Conservation (phyloP, 257 asterid genomes). For the Cordia subcordata region DNA sequence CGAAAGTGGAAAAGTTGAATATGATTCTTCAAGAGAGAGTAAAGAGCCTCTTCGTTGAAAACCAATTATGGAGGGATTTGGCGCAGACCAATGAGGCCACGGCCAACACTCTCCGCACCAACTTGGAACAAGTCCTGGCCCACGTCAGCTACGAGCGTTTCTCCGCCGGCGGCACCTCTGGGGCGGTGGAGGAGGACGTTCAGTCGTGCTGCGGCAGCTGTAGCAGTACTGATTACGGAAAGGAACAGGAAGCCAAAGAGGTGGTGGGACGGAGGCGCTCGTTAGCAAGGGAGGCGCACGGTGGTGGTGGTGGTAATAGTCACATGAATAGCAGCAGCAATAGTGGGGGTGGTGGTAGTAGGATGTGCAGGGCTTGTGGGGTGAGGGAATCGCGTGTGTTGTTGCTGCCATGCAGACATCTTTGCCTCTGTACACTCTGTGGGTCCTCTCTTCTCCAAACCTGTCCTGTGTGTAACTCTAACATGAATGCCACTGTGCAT, state of each 20-base stretch:
- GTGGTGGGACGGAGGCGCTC: slow-evolving; percentile 1
- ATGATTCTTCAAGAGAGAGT: slow-evolving; percentile 55
- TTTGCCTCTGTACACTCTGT: slow-evolving; percentile 62
- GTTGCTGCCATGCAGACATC: slow-evolving; percentile 79
- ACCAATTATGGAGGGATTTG: slow-evolving; percentile 60
- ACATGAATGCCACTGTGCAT: slow-evolving; percentile 70
- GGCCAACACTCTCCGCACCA: slow-evolving; percentile 55
- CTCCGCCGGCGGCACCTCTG: slow-evolving; percentile 17
- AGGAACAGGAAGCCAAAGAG: background rate
- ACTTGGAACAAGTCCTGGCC: slow-evolving; percentile 58
- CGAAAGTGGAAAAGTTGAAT: slow-evolving; percentile 50
- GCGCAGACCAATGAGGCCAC: slow-evolving; percentile 82
- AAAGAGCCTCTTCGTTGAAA: slow-evolving; percentile 45
- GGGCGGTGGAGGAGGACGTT: slow-evolving; percentile 45
- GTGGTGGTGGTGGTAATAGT: background rate
- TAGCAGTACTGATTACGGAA: slow-evolving; percentile 12
- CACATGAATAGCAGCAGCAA: background rate
- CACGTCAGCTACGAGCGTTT: slow-evolving; percentile 36
- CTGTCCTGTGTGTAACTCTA: slow-evolving; percentile 67
- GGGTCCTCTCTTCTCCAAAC: slow-evolving; percentile 48
- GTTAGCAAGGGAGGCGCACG: background rate
- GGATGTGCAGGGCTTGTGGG: slow-evolving; percentile 49
- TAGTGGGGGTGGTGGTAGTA: no score
- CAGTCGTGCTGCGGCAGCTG: slow-evolving; percentile 80
- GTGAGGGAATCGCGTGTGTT: slow-evolving; percentile 65